Conservation (phyloP, 805 yeast species). For the Lipomyces yamanashiensis region DNA sequence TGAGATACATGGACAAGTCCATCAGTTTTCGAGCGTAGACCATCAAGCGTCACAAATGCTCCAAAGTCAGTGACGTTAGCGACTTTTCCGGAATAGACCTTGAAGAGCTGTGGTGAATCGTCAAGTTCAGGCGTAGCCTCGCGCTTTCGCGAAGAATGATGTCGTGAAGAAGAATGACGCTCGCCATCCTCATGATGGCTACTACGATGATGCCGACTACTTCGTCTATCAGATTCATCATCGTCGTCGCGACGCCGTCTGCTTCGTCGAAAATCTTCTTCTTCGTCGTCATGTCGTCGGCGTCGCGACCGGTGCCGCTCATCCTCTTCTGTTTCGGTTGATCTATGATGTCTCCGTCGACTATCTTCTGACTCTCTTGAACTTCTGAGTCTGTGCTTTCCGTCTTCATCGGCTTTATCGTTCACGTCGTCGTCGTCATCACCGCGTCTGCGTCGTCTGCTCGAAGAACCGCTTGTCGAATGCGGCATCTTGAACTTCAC, state of each 20-base stretch:
- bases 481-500: not conserved
- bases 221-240: not conserved
- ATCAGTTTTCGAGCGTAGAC: constrained; percentile 46
- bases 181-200: constrained; percentile 6
- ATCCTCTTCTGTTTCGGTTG: constrained; percentile 5
- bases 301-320: constrained; percentile 12
- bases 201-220: constrained; percentile 7
- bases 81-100: constrained; percentile 65
- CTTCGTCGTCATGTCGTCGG: not conserved
- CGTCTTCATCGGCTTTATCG: not conserved
- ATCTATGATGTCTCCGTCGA: constrained; percentile 4
- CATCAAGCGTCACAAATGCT: constrained; percentile 67
- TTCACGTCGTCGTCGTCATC: not conserved
- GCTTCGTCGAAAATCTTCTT: not conserved
- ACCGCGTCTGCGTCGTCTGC: constrained; percentile 5
- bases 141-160: constrained; percentile 20
- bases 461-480: not conserved
- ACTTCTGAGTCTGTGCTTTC: not conserved
- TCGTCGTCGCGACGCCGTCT: constrained; percentile 8
- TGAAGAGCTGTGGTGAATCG: constrained; percentile 49
- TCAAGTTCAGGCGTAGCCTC: constrained; percentile 40
- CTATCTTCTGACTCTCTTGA: not conserved
- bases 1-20: constrained; percentile 84
- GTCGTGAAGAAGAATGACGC: not conserved
- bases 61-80: constrained; percentile 70